Base-by-base conservation (phyloP, 2,329 filamentous ascomycete species). In the Fusarium odoratissimum region DNA sequence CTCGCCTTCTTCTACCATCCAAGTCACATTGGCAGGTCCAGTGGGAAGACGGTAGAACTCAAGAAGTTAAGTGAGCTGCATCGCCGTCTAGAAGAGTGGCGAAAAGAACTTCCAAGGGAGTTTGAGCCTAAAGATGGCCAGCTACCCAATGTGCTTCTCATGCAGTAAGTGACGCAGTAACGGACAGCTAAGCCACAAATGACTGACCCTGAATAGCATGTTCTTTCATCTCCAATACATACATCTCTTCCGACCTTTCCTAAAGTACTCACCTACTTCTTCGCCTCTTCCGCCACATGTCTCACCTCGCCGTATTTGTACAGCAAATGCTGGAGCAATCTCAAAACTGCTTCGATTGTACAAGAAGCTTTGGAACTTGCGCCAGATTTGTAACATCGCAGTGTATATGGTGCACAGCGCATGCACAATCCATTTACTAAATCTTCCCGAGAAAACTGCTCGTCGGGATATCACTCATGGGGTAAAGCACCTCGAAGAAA, bases 201-300 rank as follows among this genome's bases (percentile, higher is more conserved):
- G 30, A 64, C 71, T 75, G 30, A 76, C 56, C 25, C 33, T 48
- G 16, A 30, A 38, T 33, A 98, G 95, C 84, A 98, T 98, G 95
- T 97, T 98, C 83, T 97, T 95, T 81, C 95, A 98, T 78, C 88
- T 98, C 2, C 91, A 98, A 51, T 97, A 97, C 79, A 97, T 98
- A 67, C 95, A 98, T 78, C 90, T 98, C 8, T 98, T 98, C 85
- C 91, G 95, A 9, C 95, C 96, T 0, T 98, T 98, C 79, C 87
- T 98, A 56, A 97, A 96, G 81, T 98, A 98, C 79, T 92, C 90
- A 6, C 94, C 93, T 54, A 85, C 89, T 11, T 91, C 91, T 2
- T 97, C 95, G 2, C 95, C 95, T 2, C 87, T 98, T 3, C 95
- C 95, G 7, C 84, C 91, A 4, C 94, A 97, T 76, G 93, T 98